Base-by-base conservation (phyloP, 495 filamentous ascomycete species). In the Jackrogersella minutella region DNA sequence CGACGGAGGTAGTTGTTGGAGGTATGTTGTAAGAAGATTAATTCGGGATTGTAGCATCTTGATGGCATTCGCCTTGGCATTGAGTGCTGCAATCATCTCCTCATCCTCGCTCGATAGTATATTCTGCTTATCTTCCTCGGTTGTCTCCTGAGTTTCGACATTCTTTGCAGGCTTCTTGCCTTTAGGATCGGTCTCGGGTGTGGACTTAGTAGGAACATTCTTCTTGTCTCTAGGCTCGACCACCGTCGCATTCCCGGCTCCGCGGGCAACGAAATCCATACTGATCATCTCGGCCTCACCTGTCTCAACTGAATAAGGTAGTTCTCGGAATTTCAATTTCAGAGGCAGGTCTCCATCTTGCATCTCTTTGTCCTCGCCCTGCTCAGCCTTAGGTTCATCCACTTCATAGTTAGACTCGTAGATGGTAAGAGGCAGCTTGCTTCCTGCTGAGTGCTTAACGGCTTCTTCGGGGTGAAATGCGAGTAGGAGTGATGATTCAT, bases 281-380 rank as follows among this genome's bases (percentile, higher is more conserved):
- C 88, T 87, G 68, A 99, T 97, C 93, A 98, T 97, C 79, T 99
- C 96, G 6, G 95, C 91, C 76, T 98, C 93, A 13, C 91, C 91
- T 0, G 93, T 97, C 75, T 99, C 95, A 14, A 97, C 87, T 0
- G 88, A 86, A 74, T 94, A 97, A 14, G 89, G 88, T 28, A 97
- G 75, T 73, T 94, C 91, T 21, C 90, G 85, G 79, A 97, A 98
- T 61, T 85, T 86, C 19, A 97, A 81, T 9, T 81, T 84, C 46
- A 86, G 71, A 24, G 84, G 59, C 0, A 73, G 81, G 58, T 90
- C 87, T 37, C 85, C 85, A 67, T 93, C 91, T 60, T 91, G 88
- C 89, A 96, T 93, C 31, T 84, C 83, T 69, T 87, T 86, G 64
- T 89, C 87, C 19, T 85, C 85, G 34, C 84, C 85, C 59, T 82